Percentiles rank a stretch among this genome's conserved stretches.
These are phyloP conservation scores for Sporopachydermia quercuum DNA, from an alignment of 805 yeast species.

Conservation along the genomic window DNA sequence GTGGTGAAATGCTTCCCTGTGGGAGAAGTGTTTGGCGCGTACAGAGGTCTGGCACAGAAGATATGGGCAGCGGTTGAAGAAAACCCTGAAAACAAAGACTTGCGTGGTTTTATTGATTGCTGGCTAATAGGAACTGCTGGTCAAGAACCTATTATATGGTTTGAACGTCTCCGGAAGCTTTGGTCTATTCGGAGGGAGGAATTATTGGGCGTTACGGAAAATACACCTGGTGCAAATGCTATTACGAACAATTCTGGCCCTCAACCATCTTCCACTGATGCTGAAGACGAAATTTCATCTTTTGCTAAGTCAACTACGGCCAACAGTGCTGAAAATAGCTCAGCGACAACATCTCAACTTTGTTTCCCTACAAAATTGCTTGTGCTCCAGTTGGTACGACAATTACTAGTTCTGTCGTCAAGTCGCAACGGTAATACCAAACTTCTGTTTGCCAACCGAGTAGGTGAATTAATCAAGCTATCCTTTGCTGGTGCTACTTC, in stretches of 20 bases:
- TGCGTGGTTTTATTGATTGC: slow-evolving; percentile 31
- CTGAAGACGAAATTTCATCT: neutral
- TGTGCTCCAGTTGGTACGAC: neutral
- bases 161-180: slow-evolving; percentile 35
- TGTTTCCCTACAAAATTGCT: neutral
- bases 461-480: slow-evolving; percentile 52
- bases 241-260: neutral
- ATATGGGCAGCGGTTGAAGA: slow-evolving; percentile 47
- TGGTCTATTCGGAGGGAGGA: slow-evolving; percentile 29
- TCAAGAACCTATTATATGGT: slow-evolving; percentile 35
- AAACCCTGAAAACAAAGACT: slow-evolving; percentile 26
- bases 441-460: slow-evolving; percentile 19
- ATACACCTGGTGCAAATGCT: neutral
- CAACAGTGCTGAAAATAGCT: neutral
- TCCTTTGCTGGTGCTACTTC: slow-evolving; percentile 77
- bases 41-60: slow-evolving; percentile 30
- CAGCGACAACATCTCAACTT: neutral
- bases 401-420: too few species aligned
- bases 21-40: slow-evolving; percentile 26
- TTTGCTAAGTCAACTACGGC: neutral
- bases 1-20: slow-evolving; percentile 36
- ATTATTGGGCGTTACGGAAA: slow-evolving; percentile 15
- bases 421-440: slow-evolving; percentile 27
- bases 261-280: neutral
- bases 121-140: slow-evolving; percentile 45